A percentile compares a stretch with the other conserved stretches of the same genome.
Conservation (phyloP, 2,329 filamentous ascomycete genomes). For the Trichoderma polysporum region DNA sequence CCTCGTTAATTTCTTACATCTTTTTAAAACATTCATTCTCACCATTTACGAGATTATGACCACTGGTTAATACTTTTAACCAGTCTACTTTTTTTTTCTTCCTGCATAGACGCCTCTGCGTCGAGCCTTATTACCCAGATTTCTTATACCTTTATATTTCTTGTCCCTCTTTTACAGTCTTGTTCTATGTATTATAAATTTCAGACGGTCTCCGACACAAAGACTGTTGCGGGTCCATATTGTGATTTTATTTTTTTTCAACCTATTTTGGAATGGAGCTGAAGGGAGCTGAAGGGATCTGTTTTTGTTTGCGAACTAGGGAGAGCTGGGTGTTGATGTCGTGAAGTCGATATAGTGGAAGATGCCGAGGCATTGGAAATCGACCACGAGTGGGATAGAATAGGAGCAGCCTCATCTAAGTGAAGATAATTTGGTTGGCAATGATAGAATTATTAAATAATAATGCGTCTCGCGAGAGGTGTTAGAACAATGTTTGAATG, state of each 20-base stretch:
- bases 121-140: constrained; percentile 15
- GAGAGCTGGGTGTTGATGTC: not conserved
- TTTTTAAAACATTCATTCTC: constrained; percentile 19
- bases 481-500: not conserved
- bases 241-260: constrained; percentile 1
- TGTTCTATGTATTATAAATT: constrained; percentile 35
- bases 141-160: not conserved
- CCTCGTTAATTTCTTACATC: constrained; percentile 21
- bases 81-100: not conserved
- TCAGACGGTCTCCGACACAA: constrained; percentile 30
- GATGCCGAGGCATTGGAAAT: not conserved
- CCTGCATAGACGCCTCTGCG: constrained; percentile 22
- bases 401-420: constrained; percentile 28
- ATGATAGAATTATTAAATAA: not conserved
- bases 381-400: constrained; percentile 18
- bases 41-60: constrained; percentile 37
- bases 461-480: constrained; percentile 9
- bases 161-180: constrained; percentile 1
- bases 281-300: not conserved
- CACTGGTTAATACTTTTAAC: constrained; percentile 32
- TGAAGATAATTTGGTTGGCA: constrained; percentile 22
- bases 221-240: constrained; percentile 27
- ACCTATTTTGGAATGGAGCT: constrained; percentile 3
- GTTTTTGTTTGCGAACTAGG: not conserved
- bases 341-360: not conserved